Percentiles rank a stretch among this genome's conserved stretches.
phyloP scores from a whole-genome alignment of 139 green algal genomes.

The Dunaliella primolecta region DNA sequence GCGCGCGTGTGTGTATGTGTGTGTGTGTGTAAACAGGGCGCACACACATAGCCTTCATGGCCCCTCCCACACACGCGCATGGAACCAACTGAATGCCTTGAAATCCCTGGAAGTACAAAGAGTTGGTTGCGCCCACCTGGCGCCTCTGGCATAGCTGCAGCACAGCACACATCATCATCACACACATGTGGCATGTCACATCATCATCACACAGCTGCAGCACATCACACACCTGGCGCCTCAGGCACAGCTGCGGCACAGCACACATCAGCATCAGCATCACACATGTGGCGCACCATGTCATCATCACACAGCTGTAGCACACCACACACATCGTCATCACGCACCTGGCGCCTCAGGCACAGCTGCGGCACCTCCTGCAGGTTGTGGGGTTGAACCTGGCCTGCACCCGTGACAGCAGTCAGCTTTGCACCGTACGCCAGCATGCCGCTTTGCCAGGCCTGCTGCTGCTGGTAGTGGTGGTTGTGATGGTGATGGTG shows the following conservation, averaged over 20 bases:
- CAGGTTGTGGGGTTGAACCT: slow-evolving; percentile 9
- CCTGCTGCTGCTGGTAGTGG: too few species aligned
- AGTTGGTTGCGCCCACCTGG: background rate
- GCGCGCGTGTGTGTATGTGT: slow-evolving; percentile 8
- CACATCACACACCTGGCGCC: slow-evolving; percentile 9
- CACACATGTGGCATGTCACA: slow-evolving; percentile 15
- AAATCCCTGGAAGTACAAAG: too few species aligned
- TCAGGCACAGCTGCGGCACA: background rate
- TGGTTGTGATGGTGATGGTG: too few species aligned
- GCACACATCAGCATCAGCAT: slow-evolving; percentile 1
- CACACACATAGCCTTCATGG: too few species aligned
- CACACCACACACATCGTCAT: slow-evolving; percentile 3
- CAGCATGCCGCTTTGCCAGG: background rate
- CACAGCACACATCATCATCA: background rate
- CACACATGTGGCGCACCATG: slow-evolving; percentile 14
- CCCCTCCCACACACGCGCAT: too few species aligned
- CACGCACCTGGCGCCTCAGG: slow-evolving; percentile 5
- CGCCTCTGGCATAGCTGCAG: slow-evolving; percentile 23
- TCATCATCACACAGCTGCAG: slow-evolving; percentile 1
- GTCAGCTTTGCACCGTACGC: background rate
- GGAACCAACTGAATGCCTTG: too few species aligned
- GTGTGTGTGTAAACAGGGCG: background rate
- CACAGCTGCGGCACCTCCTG: background rate
- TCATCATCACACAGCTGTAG: background rate
- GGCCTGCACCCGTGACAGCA: background rate